Conservation (phyloP, 108 stramenopile genomes). For the Nitzschia palea region DNA sequence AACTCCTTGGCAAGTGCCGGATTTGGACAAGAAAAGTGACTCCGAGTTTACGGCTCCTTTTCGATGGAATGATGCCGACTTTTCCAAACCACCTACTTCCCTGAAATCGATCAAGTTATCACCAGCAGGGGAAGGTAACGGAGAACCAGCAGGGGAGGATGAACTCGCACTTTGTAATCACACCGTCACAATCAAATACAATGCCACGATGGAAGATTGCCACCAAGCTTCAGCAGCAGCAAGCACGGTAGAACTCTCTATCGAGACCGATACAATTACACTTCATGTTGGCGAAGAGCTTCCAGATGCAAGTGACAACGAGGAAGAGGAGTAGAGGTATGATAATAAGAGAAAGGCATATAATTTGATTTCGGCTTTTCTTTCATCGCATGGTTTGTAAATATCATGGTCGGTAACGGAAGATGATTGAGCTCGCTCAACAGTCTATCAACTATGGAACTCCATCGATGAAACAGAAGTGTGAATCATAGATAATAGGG, state of each 20-base stretch:
- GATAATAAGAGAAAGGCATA: background rate
- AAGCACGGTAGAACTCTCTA: constrained; percentile 34
- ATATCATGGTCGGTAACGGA: no score
- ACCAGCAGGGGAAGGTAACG: constrained; percentile 28
- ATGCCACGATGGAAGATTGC: constrained; percentile 60
- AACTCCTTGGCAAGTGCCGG: constrained; percentile 32
- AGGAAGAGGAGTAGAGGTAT: constrained; percentile 38
- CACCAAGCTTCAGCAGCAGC: constrained; percentile 45
- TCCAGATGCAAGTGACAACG: constrained; percentile 40
- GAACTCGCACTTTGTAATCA: constrained; percentile 74
- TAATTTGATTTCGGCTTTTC: no score
- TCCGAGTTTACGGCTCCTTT: constrained; percentile 40
- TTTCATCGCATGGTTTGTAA: no score
- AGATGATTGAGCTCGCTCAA: no score
- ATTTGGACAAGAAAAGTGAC: constrained; percentile 26
- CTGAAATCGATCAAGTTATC: constrained; percentile 16
- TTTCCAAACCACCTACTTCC: constrained; percentile 24
- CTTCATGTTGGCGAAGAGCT: constrained; percentile 52
- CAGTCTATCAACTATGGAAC: no score
- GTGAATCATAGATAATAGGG: no score
- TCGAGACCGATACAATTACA: constrained; percentile 47
- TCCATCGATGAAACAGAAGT: no score
- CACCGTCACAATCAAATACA: constrained; percentile 55
- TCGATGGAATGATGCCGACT: constrained; percentile 44
- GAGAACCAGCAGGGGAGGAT: constrained; percentile 68